Percentiles rank a stretch among this genome's conserved stretches.
These are phyloP conservation scores for Smallanthus sonchifolius DNA, from an alignment of 129 eudicot genomes.

Conservation along the genomic window DNA sequence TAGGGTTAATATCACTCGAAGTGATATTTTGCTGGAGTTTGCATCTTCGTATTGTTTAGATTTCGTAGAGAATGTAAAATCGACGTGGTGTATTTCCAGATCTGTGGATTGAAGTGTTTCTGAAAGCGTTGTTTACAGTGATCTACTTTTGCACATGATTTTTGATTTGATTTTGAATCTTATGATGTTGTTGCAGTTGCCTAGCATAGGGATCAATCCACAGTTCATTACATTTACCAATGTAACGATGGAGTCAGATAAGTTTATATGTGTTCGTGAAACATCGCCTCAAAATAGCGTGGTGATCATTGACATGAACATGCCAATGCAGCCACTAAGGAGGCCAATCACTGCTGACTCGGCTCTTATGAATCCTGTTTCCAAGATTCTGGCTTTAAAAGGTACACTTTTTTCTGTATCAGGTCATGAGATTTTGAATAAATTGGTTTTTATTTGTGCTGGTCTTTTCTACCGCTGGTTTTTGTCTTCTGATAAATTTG, in stretches of 20 bases:
- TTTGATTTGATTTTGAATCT: slow-evolving; percentile 15
- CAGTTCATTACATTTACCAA: slow-evolving; percentile 96
- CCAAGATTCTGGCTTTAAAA: slow-evolving; percentile 82
- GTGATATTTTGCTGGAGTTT: slow-evolving; percentile 15
- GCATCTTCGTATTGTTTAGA: background rate
- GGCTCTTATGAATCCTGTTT: slow-evolving; percentile 92
- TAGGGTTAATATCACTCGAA: slow-evolving; percentile 1
- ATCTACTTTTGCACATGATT: background rate
- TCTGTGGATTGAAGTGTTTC: slow-evolving; percentile 31
- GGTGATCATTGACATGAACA: slow-evolving; percentile 89
- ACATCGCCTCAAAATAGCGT: slow-evolving; percentile 95
- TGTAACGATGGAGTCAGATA: slow-evolving; percentile 99
- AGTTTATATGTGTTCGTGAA: slow-evolving; percentile 95
- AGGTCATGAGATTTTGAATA: background rate
- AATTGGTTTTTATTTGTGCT: background rate
- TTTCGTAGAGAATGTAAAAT: slow-evolving; percentile 7
- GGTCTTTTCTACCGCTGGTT: background rate
- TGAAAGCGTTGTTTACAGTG: background rate
- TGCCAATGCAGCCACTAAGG: slow-evolving; percentile 94
- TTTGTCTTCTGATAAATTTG: background rate
- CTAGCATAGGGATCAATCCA: slow-evolving; percentile 88
- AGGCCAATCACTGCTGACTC: slow-evolving; percentile 97
- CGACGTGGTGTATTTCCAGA: slow-evolving; percentile 28
- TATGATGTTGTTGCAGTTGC: slow-evolving; percentile 56
- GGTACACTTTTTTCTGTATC: slow-evolving; percentile 39